Conservation (phyloP, 2,329 filamentous ascomycete genomes). For the Colletotrichum ledebouriae region DNA sequence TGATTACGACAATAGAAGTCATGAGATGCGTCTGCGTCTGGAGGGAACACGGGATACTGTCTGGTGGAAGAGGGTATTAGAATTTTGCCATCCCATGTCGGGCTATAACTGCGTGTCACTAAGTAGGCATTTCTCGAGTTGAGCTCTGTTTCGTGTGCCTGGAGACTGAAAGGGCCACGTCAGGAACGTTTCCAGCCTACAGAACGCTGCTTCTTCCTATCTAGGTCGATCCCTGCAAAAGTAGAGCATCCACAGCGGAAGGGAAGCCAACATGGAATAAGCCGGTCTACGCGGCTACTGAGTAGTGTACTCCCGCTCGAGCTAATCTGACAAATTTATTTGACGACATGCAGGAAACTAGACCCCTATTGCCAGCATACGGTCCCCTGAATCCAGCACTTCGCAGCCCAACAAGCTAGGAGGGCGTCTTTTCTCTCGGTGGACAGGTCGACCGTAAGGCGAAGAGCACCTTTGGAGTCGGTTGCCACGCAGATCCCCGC, state of each 20-base stretch:
- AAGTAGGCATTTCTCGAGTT: background rate
- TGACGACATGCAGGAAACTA: background rate
- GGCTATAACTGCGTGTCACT: background rate
- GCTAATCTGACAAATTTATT: background rate
- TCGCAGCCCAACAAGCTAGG: constrained; percentile 28
- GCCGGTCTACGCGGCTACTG: background rate
- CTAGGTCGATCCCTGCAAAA: constrained; percentile 19
- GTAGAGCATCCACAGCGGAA: constrained; percentile 3
- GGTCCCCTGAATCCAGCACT: constrained; percentile 15
- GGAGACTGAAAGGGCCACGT: constrained; percentile 21
- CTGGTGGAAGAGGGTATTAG: background rate
- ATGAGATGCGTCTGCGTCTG: background rate
- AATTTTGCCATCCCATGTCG: constrained; percentile 4
- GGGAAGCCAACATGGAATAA: constrained; percentile 3
- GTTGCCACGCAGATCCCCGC: constrained; percentile 13
- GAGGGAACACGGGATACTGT: background rate
- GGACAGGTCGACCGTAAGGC: background rate
- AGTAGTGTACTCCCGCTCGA: too few relatives aligned
- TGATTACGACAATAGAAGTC: background rate
- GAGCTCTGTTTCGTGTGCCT: background rate
- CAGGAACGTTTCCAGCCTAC: background rate
- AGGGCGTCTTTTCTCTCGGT: constrained; percentile 16
- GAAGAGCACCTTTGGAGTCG: constrained; percentile 21
- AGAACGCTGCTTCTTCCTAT: background rate
- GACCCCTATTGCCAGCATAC: background rate